phyloP scores from a whole-genome alignment of 2,329 filamentous ascomycete species.

The Aspergillus chevalieri region DNA sequence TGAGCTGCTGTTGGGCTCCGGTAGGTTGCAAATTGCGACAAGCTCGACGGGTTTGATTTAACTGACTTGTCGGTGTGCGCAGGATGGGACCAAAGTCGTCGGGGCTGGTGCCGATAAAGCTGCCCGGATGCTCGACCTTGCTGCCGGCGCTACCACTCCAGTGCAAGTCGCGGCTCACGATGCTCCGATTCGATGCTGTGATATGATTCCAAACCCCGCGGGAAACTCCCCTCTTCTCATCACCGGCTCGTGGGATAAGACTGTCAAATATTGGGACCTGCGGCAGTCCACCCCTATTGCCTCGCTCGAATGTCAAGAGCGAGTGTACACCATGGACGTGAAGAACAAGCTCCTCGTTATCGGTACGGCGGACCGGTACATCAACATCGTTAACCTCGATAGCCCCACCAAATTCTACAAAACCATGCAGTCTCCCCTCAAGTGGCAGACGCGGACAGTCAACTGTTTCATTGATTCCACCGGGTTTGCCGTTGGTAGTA shows the following conservation, averaged over 20 bases:
- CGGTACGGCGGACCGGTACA: slow-evolving; percentile 89
- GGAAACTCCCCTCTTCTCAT: slow-evolving; percentile 67
- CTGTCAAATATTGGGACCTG: slow-evolving; percentile 53
- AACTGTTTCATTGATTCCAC: slow-evolving; percentile 89
- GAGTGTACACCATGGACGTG: slow-evolving; percentile 81
- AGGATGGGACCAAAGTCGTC: slow-evolving; percentile 88
- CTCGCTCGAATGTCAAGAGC: slow-evolving; percentile 45
- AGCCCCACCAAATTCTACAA: slow-evolving; percentile 92
- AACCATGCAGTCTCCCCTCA: slow-evolving; percentile 88
- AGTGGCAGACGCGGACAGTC: slow-evolving; percentile 95
- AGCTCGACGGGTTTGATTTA: slow-evolving; percentile 2
- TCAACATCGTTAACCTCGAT: slow-evolving; percentile 88
- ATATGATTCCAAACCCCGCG: slow-evolving; percentile 63
- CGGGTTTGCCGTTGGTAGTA: slow-evolving; percentile 91
- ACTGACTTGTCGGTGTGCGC: slow-evolving; percentile 11
- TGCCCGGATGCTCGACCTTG: slow-evolving; percentile 79
- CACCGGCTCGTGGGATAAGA: slow-evolving; percentile 65
- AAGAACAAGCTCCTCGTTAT: slow-evolving; percentile 82
- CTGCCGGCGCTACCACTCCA: slow-evolving; percentile 46
- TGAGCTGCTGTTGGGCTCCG: slow-evolving; percentile 82
- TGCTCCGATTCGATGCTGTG: slow-evolving; percentile 69
- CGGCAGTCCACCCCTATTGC: slow-evolving; percentile 44
- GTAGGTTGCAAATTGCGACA: slow-evolving; percentile 46
- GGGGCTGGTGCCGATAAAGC: slow-evolving; percentile 88
- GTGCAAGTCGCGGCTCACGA: slow-evolving; percentile 79